Percentiles rank a stretch among this genome's conserved stretches.
These are phyloP conservation scores for Penicillium odoratum DNA, from an alignment of 495 filamentous ascomycete genomes.

Conservation along the genomic window DNA sequence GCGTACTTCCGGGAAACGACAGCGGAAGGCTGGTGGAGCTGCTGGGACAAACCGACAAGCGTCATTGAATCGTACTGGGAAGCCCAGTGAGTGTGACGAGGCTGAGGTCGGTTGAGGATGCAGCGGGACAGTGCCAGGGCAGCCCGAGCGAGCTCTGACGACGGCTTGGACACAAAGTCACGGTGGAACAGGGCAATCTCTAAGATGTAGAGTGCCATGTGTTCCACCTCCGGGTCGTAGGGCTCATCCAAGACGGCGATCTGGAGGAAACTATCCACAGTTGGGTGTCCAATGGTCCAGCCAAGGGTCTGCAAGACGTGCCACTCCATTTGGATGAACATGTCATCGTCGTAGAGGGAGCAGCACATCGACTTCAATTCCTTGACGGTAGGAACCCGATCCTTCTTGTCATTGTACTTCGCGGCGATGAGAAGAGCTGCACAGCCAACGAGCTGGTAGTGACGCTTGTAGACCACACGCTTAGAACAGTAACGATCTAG, in stretches of 20 bases:
- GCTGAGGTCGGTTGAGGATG: conserved; percentile 78
- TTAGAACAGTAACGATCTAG: conserved; percentile 97
- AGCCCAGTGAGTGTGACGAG: conserved; percentile 75
- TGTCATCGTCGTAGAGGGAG: conserved; percentile 95
- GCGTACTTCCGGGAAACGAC: conserved; percentile 89
- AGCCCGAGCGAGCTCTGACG: conserved; percentile 86
- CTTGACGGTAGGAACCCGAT: conserved; percentile 89
- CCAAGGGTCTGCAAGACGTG: conserved; percentile 97
- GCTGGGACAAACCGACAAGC: conserved; percentile 78
- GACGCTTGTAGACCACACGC: conserved; percentile 97
- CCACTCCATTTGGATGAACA: conserved; percentile 99
- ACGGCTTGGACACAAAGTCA: conserved; percentile 88
- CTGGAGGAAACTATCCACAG: conserved; percentile 89
- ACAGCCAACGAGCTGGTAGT: conserved; percentile 97
- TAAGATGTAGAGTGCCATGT: conserved; percentile 90
- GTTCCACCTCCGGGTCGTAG: conserved; percentile 82
- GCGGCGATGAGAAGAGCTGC: conserved; percentile 93
- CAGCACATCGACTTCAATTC: conserved; percentile 99
- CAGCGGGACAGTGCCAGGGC: conserved; percentile 83
- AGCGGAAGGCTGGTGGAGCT: conserved; percentile 81
- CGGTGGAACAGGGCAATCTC: conserved; percentile 95
- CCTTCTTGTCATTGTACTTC: conserved; percentile 99
- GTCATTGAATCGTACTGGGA: conserved; percentile 76
- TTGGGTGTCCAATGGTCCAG: conserved; percentile 95
- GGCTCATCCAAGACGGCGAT: conserved; percentile 63